Evolutionary conservation across 345 rosid genomes (phyloP), one percentile per base, ranked within the genome.

Genomic region (Pugionium dolabratum): DNA sequence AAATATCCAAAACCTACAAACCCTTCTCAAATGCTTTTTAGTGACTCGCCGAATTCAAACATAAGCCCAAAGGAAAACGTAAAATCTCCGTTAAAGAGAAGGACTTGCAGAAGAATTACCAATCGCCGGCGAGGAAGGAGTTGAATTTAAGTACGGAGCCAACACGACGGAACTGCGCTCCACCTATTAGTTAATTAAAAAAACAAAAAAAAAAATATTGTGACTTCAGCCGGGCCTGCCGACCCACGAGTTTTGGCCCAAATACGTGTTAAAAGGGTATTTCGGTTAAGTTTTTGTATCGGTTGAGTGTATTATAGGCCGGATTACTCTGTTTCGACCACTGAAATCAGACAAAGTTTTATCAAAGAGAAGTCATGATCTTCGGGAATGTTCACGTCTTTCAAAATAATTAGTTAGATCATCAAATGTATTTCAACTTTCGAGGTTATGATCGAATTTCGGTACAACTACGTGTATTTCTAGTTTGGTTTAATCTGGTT

Each of bases 81-180:
- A 4, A 45, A 46, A 5, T 29, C 59, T 4, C 46, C 51, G 31
- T 56, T 3, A 9, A 73, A 36, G 49, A 59, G 48, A 59, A 52
- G 26, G 41, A 30, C 34, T 9, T 42, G 57, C 49, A 36, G 72
- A 52, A 46, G 9, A 18, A 9, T 73, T 66, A 59, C 77, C 77
- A 45, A 33, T 66, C 67, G 65, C 72, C 77, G 68, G 63, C 57
- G 67, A 52, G 25, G 56, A 62, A 26, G n/a, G n/a, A n/a, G 64
- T 26, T 54, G 69, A 46, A 54, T 51, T 73, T 55, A 6, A 60
- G 62, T 46, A 52, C 65, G 34, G 61, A 66, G 49, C 53, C 66
- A 54, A 62, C 74, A 35, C 52, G 76, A 52, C 54, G 49, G 61
- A 4, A 31, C 41, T 26, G 27, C 62, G 42, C 72, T 59, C 44